Evolutionary conservation across 352 stramenopile species (phyloP).

Genomic region (Pythium utonaiense): DNA sequence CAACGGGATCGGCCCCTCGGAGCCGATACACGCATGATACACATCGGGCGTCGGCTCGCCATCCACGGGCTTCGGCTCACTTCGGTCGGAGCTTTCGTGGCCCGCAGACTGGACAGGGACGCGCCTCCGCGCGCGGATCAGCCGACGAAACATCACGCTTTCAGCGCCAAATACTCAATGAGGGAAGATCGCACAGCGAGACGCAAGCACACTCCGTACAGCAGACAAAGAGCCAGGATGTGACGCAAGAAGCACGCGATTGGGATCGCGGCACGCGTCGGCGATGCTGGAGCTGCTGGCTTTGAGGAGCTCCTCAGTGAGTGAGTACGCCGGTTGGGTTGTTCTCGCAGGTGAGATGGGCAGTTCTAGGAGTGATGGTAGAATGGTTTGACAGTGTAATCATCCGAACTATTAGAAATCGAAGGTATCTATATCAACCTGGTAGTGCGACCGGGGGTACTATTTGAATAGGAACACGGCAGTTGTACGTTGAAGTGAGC

Average conservation of each 20-base stretch:
- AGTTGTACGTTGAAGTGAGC: too few relatives aligned
- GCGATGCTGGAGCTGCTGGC: background rate
- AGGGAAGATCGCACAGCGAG: background rate
- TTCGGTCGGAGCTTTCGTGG: constrained; percentile 45
- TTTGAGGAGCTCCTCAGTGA: background rate
- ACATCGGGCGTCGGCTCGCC: constrained; percentile 33
- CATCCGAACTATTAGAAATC: background rate
- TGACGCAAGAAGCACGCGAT: too few relatives aligned
- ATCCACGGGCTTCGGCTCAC: constrained; percentile 25
- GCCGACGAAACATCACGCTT: constrained; percentile 53
- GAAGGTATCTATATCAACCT: background rate
- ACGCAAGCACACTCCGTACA: background rate
- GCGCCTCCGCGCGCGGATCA: constrained; percentile 51
- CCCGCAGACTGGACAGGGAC: constrained; percentile 53
- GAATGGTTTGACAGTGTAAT: background rate
- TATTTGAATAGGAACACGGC: too few relatives aligned
- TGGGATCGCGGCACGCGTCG: background rate
- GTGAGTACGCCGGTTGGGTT: background rate
- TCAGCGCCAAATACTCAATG: background rate
- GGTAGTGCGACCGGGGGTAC: background rate
- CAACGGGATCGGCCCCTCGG: constrained; percentile 21
- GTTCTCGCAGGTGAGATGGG: background rate
- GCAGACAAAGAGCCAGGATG: background rate
- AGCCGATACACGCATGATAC: constrained; percentile 32
- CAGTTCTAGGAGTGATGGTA: background rate